These are phyloP conservation scores for Alternaria burnsii DNA, from an alignment of 2,329 filamentous ascomycete species.

Conservation along the genomic window DNA sequence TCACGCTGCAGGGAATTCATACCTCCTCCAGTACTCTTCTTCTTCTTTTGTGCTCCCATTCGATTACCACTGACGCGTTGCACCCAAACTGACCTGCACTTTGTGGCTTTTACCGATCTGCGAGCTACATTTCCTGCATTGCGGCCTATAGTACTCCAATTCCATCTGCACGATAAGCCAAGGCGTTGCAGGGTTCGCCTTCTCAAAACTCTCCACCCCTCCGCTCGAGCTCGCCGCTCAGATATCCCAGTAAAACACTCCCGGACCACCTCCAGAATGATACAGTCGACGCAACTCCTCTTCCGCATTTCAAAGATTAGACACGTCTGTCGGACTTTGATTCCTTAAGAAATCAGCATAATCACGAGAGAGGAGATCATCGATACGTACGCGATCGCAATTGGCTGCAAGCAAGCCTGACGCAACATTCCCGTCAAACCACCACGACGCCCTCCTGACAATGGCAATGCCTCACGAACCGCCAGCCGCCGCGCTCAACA, in stretches of 20 bases:
- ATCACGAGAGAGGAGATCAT: constrained; percentile 25
- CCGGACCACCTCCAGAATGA: constrained; percentile 51
- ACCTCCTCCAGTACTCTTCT: constrained; percentile 42
- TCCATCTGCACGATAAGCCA: constrained; percentile 51
- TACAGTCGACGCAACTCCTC: constrained; percentile 50
- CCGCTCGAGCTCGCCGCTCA: constrained; percentile 46
- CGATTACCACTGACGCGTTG: constrained; percentile 39
- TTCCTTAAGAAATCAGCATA: constrained; percentile 41
- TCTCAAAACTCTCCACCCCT: constrained; percentile 48
- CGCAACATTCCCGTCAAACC: constrained; percentile 40
- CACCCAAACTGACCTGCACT: constrained; percentile 42
- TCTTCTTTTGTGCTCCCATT: constrained; percentile 39
- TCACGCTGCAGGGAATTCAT: constrained; percentile 43
- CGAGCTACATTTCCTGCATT: constrained; percentile 51
- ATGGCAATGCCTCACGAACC: constrained; percentile 46
- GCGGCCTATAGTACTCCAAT: constrained; percentile 48
- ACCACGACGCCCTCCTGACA: constrained; percentile 30
- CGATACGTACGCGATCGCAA: constrained; percentile 43
- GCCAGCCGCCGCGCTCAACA: constrained; percentile 41
- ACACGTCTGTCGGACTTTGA: constrained; percentile 43
- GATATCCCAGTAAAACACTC: constrained; percentile 41
- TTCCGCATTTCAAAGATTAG: constrained; percentile 43
- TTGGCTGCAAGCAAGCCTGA: constrained; percentile 41
- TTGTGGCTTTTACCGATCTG: constrained; percentile 46
- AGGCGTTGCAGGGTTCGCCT: constrained; percentile 51